Base-by-base conservation (phyloP, 768 basidiomycete species). In the Porphyrellus cyaneotinctus region DNA sequence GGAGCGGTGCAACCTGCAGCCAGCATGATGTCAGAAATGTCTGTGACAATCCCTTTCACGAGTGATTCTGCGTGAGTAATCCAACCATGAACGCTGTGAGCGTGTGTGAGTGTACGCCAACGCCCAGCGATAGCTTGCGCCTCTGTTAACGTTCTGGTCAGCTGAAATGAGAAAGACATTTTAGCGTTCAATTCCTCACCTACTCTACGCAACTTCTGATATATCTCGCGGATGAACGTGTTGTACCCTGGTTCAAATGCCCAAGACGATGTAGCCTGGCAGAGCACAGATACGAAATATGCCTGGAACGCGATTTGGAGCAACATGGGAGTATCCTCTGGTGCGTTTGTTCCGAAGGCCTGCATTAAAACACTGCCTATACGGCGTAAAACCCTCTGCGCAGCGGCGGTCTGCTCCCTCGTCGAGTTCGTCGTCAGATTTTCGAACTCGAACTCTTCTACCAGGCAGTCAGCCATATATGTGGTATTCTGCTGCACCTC, bases 261-360 rank as follows among this genome's bases (percentile, higher is more conserved):
- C 57, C 57, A 58, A 30, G 57, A 51, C 3, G 53, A 58, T 31
- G 38, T 28, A 9, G 37, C 35, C 15, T 41, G 33, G 37, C 30
- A 41, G 10, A 58, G 53, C 17, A 26, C 43, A 2, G 49, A 58
- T 28, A 42, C 22, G 18, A 58, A 39, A 28, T 51, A 58, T 14
- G 45, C 49, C 20, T 55, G 53, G 31, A 56, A 50, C 6, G 53
- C 57, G 24, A 48, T 51, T 44, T 51, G 49, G 35, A 58, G 57
- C 10, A 58, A 18, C 57, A 56, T 56, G 6, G 57, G 49, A 11
- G 47, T 39, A 12, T 56, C 45, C n/a, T 58, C 57, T 15, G 36
- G 39, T 13, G 31, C 35, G 1, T 15, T 44, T 13, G 31, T 51
- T 20, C 45, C 42, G 24, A 58, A 43, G 18, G 54, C 48, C 41